Conservation (phyloP, 2,329 filamentous ascomycete species). For the Paecilomyces dactylethromorphus region DNA sequence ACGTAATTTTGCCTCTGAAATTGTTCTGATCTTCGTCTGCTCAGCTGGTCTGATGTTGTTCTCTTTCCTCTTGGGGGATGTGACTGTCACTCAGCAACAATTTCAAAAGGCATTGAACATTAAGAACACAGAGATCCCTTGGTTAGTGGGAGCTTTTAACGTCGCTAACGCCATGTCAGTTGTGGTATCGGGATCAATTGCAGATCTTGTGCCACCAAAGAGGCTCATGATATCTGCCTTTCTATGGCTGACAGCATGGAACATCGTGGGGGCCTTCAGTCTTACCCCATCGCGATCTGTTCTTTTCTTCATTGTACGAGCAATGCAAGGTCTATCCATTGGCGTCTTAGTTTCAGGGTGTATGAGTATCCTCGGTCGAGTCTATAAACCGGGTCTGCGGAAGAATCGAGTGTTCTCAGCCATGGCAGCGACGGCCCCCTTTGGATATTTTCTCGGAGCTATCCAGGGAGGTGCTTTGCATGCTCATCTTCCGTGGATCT, state of each 20-base stretch:
- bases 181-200: constrained; percentile 24
- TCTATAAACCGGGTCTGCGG: constrained; percentile 38
- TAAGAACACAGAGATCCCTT: constrained; percentile 34
- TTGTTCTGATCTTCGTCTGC: constrained; percentile 37
- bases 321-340: constrained; percentile 43
- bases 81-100: constrained; percentile 33
- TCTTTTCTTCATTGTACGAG: constrained; percentile 32
- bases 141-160: constrained; percentile 38
- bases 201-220: constrained; percentile 36
- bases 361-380: constrained; percentile 41
- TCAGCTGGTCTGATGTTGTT: constrained; percentile 39
- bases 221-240: constrained; percentile 38
- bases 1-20: constrained; percentile 31
- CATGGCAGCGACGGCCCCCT: constrained; percentile 44
- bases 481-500: constrained; percentile 37
- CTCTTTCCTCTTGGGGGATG: constrained; percentile 35
- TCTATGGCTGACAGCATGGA: constrained; percentile 37
- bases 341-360: constrained; percentile 44
- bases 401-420: constrained; percentile 46
- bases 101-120: constrained; percentile 33
- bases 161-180: constrained; percentile 38
- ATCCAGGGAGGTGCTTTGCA: constrained; percentile 37
- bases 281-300: constrained; percentile 27
- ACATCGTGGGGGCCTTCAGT: constrained; percentile 27
- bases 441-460: constrained; percentile 38